Evolutionary conservation across 2,329 filamentous ascomycete species (phyloP), one percentile per base, ranked within the genome.

Genomic region (Amauroascus verrucosus): DNA sequence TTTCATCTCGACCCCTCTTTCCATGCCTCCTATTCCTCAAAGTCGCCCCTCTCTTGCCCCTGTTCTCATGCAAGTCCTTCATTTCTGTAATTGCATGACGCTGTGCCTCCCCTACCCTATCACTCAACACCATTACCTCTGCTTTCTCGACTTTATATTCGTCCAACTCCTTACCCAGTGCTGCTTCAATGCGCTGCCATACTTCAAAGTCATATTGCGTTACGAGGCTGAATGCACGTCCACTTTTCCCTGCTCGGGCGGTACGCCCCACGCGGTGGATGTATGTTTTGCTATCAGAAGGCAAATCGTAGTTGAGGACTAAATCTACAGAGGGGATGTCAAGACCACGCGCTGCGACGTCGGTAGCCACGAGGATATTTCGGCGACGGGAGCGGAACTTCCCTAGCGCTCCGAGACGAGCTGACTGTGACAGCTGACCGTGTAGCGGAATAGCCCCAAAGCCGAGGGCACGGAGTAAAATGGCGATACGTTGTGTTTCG

Each of bases 401-500:
- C 67, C 86, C 87, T 7, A 98, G 75, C 0, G 93, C 87, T 6
- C 88, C 90, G 0, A 97, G 74, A 60, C 93, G 88, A 14, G 87
- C 79, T 1, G 86, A 87, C 67, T 98, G 93, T 1, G 83, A 89
- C 48, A 98, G 80, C 65, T 95, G 88, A 7, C 91, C 93, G 70
- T 98, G 91, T 0, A 98, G 78, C 0, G 93, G 91, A 56, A 97
- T 93, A 3, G 90, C 91, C 38, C 85, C 84, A 65, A 96, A 93
- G 26, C 90, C 91, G 2, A 98, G 80, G 0, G 84, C 79, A 47
- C 91, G 83, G 1, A 96, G 78, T 14, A 98, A 71, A 63, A 95
- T 86, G 22, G 90, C 83, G 30, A 96, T 70, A 7, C 93, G 81
- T 67, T 95, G 88, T 0, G 89, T 86, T 67, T 97, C 91, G 69